phyloP scores from a whole-genome alignment of 2,329 filamentous ascomycete species.

The Scedosporium apiospermum region DNA sequence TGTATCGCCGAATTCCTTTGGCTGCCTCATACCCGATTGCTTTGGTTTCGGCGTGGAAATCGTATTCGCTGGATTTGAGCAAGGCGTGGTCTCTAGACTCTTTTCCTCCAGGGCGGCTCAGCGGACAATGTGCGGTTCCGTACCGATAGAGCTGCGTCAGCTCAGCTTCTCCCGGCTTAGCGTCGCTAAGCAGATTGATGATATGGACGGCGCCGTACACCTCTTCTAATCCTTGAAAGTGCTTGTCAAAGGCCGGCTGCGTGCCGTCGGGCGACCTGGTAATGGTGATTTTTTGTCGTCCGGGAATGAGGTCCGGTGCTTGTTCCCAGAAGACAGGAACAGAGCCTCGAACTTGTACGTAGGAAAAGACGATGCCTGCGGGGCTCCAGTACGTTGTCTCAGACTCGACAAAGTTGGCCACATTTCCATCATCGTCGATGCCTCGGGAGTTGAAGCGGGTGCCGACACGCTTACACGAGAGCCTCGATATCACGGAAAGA shows the following conservation, averaged over 20 bases:
- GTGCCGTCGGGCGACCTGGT: slow-evolving; percentile 84
- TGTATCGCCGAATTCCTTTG: slow-evolving; percentile 69
- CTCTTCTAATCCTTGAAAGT: slow-evolving; percentile 79
- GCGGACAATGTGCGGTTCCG: slow-evolving; percentile 63
- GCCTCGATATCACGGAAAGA: slow-evolving; percentile 80
- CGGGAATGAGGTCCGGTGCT: slow-evolving; percentile 73
- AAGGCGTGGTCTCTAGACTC: slow-evolving; percentile 60
- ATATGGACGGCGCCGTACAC: slow-evolving; percentile 87
- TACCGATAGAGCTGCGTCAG: slow-evolving; percentile 70
- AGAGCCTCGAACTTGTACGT: slow-evolving; percentile 84
- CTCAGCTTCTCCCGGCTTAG: slow-evolving; percentile 78
- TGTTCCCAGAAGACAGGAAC: slow-evolving; percentile 98
- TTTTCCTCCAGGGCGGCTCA: slow-evolving; percentile 52
- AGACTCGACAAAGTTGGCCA: slow-evolving; percentile 97
- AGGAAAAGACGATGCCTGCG: slow-evolving; percentile 74
- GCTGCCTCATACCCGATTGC: slow-evolving; percentile 85
- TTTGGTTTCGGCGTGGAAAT: slow-evolving; percentile 92
- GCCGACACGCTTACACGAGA: slow-evolving; percentile 84
- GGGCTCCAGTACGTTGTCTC: slow-evolving; percentile 88
- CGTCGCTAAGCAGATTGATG: slow-evolving; percentile 85
- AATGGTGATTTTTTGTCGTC: slow-evolving; percentile 88
- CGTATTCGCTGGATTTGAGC: slow-evolving; percentile 76
- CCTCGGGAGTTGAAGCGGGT: slow-evolving; percentile 96
- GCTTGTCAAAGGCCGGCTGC: slow-evolving; percentile 89
- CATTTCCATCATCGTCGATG: slow-evolving; percentile 94